Percentiles rank a stretch among this genome's conserved stretches.
These are phyloP conservation scores for Purpureocillium lavendulum DNA, from an alignment of 2,329 filamentous ascomycete genomes.

Conservation along the genomic window DNA sequence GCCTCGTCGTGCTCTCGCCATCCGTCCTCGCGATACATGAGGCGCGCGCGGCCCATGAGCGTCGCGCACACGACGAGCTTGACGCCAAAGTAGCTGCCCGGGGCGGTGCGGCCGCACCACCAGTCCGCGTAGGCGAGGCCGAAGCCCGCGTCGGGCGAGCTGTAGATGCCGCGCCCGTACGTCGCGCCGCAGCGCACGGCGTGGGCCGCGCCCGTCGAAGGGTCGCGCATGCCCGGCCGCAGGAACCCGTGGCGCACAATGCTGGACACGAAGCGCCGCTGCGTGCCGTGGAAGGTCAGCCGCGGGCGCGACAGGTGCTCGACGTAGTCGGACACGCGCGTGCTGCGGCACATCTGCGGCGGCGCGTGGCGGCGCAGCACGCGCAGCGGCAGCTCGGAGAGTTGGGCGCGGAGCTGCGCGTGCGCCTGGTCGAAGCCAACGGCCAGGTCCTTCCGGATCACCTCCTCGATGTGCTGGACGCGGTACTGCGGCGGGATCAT, in stretches of 20 bases:
- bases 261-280: constrained; percentile 23
- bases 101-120: constrained; percentile 17
- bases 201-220: constrained; percentile 1
- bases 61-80: constrained; percentile 36
- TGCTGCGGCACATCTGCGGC: constrained; percentile 8
- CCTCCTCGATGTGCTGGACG: constrained; percentile 29
- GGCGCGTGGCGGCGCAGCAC: constrained; percentile 5
- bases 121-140: constrained; percentile 25
- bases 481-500: constrained; percentile 21
- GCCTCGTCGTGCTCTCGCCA: constrained; percentile 11
- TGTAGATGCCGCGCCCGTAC: constrained; percentile 34
- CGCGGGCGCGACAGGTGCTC: constrained; percentile 25
- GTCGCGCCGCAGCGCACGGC: constrained; percentile 19
- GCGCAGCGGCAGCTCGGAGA: constrained; percentile 10
- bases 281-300: constrained; percentile 32
- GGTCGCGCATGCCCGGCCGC: constrained; percentile 18
- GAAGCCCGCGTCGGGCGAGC: constrained; percentile 29
- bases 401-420: constrained; percentile 12
- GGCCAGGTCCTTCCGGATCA: constrained; percentile 24
- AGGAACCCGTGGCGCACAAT: constrained; percentile 36
- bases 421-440: constrained; percentile 19
- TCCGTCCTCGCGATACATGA: constrained; percentile 17
- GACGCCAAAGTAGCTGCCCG: constrained; percentile 24
- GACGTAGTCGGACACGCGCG: constrained; percentile 19
- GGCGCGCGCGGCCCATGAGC: constrained; percentile 32